phyloP scores from a whole-genome alignment of 371 early-diverging fungal species.

The Syncephalis fuscata region DNA sequence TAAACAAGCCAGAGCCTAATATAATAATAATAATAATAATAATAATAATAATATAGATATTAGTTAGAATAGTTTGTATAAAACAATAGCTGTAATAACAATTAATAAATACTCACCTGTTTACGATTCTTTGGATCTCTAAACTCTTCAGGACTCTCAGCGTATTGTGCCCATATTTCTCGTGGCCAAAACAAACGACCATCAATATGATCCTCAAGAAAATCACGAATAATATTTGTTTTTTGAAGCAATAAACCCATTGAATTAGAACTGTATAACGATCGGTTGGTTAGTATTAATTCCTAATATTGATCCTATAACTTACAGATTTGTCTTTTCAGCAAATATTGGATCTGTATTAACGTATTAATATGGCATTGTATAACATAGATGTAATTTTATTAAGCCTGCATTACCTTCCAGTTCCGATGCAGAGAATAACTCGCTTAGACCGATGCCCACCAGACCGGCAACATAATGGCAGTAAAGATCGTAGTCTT shows the following conservation, averaged over 20 bases:
- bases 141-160: slow-evolving; percentile 32
- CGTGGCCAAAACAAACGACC: slow-evolving; percentile 90
- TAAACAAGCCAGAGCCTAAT: slow-evolving; percentile 46
- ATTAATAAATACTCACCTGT: slow-evolving; percentile 19
- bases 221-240: slow-evolving; percentile 91
- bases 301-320: background rate
- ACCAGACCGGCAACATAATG: slow-evolving; percentile 96
- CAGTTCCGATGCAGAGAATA: slow-evolving; percentile 77
- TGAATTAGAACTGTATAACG: slow-evolving; percentile 44
- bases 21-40: background rate
- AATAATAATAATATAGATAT: no score
- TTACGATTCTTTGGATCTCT: slow-evolving; percentile 37
- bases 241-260: slow-evolving; percentile 96
- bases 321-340: slow-evolving; percentile 4
- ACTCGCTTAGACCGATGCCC: slow-evolving; percentile 78
- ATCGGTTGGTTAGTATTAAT: background rate
- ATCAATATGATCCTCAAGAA: slow-evolving; percentile 71
- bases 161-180: slow-evolving; percentile 70
- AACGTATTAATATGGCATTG: background rate
- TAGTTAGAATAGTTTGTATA: no score
- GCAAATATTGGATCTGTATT: slow-evolving; percentile 1
- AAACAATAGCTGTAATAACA: no score
- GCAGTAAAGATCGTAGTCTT: slow-evolving; percentile 89
- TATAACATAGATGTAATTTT: background rate
- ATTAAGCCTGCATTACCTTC: slow-evolving; percentile 24